Evolutionary conservation across 345 rosid species (phyloP).

Genomic region (Bretschneidera sinensis): DNA sequence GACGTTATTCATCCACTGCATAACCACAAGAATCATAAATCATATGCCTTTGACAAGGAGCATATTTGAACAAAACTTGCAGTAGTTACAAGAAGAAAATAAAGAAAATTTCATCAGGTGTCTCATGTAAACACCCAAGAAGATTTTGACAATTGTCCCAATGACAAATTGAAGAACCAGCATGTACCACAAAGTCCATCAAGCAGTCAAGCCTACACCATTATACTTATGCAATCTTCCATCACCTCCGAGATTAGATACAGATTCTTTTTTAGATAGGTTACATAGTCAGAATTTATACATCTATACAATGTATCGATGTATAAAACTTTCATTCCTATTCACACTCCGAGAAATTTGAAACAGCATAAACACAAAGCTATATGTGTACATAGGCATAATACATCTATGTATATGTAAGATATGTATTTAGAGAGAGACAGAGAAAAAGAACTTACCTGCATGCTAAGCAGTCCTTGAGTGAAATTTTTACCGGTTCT

Average conservation of each 20-base stretch:
- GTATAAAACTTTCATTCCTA: too few relatives aligned
- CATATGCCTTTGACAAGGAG: background rate
- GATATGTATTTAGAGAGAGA: background rate
- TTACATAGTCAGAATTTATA: background rate
- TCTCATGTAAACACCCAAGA: too few relatives aligned
- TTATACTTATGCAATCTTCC: background rate
- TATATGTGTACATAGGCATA: background rate
- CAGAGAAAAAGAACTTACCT: conserved; percentile 50
- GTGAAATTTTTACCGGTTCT: conserved; percentile 86
- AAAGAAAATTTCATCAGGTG: conserved; percentile 2
- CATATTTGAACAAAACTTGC: background rate
- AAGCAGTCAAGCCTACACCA: too few relatives aligned
- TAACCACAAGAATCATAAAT: background rate
- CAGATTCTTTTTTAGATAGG: too few relatives aligned
- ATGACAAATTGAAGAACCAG: too few relatives aligned
- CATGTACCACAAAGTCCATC: too few relatives aligned
- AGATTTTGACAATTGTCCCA: too few relatives aligned
- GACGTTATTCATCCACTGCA: conserved; percentile 93
- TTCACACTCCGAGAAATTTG: background rate
- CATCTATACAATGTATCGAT: too few relatives aligned
- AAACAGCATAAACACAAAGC: background rate
- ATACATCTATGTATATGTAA: background rate
- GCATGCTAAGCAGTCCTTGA: conserved; percentile 97
- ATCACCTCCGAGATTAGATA: too few relatives aligned
- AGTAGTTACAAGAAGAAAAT: conserved; percentile 6